These are phyloP conservation scores for Amaranthus hypochondriacus DNA, from an alignment of 148 eudicot genomes.

Conservation along the genomic window DNA sequence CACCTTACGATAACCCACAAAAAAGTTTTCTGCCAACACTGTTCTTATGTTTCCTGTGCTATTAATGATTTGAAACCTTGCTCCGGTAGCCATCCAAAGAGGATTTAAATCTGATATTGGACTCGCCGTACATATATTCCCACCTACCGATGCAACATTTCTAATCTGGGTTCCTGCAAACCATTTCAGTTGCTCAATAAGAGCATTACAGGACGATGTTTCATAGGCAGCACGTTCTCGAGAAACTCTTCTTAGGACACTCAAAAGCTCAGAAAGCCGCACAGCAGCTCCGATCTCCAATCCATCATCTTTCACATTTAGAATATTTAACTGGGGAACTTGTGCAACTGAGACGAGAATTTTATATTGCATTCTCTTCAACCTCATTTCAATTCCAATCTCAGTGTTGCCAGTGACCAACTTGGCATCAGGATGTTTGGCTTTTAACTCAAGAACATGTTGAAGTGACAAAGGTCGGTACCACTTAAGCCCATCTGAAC, in stretches of 20 bases:
- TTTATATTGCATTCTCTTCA: constrained; percentile 70
- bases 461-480: constrained; percentile 64
- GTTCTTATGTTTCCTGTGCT: constrained; percentile 62
- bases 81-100: constrained; percentile 94
- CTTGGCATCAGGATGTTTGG: constrained; percentile 71
- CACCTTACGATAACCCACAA: constrained; percentile 84
- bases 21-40: constrained; percentile 72
- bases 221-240: constrained; percentile 53
- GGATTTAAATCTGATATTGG: constrained; percentile 99
- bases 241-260: constrained; percentile 37
- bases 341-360: constrained; percentile 64
- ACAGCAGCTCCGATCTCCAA: constrained; percentile 94
- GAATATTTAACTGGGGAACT: constrained; percentile 72
- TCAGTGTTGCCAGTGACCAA: constrained; percentile 86
- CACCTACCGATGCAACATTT: constrained; percentile 97
- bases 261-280: constrained; percentile 64
- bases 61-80: constrained; percentile 70
- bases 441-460: constrained; percentile 78
- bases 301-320: constrained; percentile 66
- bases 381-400: constrained; percentile 91
- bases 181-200: constrained; percentile 91
- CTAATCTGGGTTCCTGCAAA: constrained; percentile 97
- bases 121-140: constrained; percentile 95
- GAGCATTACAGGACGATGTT: constrained; percentile 71
- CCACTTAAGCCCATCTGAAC: constrained; percentile 82